Evolutionary conservation across 1,139 yeast genomes (phyloP), one percentile per base, ranked within the genome.

Genomic region (Lizanozyma gosingica): DNA sequence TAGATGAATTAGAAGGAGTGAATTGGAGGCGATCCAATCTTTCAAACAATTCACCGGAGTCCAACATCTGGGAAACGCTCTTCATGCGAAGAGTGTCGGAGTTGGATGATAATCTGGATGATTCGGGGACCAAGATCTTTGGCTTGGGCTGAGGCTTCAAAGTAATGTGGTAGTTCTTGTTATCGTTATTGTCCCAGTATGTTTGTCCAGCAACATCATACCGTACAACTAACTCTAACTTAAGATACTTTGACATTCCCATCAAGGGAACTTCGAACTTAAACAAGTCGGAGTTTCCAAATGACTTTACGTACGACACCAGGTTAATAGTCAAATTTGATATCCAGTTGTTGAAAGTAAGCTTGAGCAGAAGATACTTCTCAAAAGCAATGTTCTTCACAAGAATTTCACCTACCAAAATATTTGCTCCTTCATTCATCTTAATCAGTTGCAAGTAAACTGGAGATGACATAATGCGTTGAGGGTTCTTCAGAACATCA

Each of bases 271-370:
- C 54, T 37, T 56, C 56, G 47, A 68, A 66, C 43, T 57, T 57
- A 52, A 69, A 69, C 48, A 64, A 67, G 52, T 68, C 74, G 40
- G 53, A 55, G 37, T 57, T 53, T 3, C 51, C 44, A 18, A 62
- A 49, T 35, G 62, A 57, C 43, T 57, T 57, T 35, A 56, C 50
- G 46, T 53, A 65, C 2, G 50, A 41, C 15, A 57, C 54, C 37
- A 61, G 57, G 36, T 59, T 57, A 44, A 63, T 57, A 29, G 57
- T 55, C 39, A 62, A 49, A 39, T 52, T 56, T 9, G 66, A 54
- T 38, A 55, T 50, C 76, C 76, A 70, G 41, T 56, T 53, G 47
- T 68, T 60, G 41, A 62, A 54, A 3, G 73, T 59, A 42, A 68
- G 48, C 48, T 69, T 69, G 36, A 68, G 49, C 36, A 54, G 52